A percentile compares a stretch with the other conserved stretches of the same genome.
Conservation (phyloP, 106 monocot genomes). For the Iris macrosiphon region DNA sequence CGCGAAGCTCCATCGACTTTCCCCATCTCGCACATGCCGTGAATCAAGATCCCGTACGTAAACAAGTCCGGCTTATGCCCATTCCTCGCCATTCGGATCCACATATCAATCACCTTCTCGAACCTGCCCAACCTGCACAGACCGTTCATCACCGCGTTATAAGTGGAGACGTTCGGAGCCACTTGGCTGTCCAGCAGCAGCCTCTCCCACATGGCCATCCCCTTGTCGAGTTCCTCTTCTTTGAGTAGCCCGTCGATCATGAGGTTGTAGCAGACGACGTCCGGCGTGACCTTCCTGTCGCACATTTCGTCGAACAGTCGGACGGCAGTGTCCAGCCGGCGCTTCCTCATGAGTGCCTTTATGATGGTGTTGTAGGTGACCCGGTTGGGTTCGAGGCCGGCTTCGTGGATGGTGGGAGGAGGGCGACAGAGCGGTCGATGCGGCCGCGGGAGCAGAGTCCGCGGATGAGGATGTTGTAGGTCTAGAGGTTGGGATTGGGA, state of each 20-base stretch:
- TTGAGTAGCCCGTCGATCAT: constrained; percentile 58
- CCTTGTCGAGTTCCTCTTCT: constrained; percentile 34
- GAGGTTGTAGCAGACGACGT: constrained; percentile 63
- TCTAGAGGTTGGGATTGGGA: constrained; percentile 51
- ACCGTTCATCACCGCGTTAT: constrained; percentile 55
- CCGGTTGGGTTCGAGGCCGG: constrained; percentile 17
- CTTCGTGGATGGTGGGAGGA: constrained; percentile 6
- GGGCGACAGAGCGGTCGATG: constrained; percentile 16
- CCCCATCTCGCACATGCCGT: constrained; percentile 36
- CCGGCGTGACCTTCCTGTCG: constrained; percentile 22
- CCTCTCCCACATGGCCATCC: constrained; percentile 38
- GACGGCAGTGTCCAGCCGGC: constrained; percentile 20
- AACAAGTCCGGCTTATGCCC: constrained; percentile 38
- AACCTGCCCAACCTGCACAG: constrained; percentile 53
- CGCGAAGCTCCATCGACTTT: constrained; percentile 36
- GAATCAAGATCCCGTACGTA: constrained; percentile 49
- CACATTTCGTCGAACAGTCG: constrained; percentile 68
- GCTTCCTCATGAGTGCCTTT: constrained; percentile 3
- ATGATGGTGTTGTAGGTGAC: constrained; percentile 32
- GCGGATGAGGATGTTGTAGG: constrained; percentile 56
- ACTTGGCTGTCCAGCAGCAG: constrained; percentile 30
- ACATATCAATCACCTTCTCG: constrained; percentile 27
- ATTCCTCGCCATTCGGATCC: too few relatives aligned
- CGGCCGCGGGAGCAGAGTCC: constrained; percentile 27
- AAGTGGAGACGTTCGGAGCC: constrained; percentile 40